These are phyloP conservation scores for Backusella australiensis DNA, from an alignment of 192 early-diverging fungal genomes.

Conservation along the genomic window DNA sequence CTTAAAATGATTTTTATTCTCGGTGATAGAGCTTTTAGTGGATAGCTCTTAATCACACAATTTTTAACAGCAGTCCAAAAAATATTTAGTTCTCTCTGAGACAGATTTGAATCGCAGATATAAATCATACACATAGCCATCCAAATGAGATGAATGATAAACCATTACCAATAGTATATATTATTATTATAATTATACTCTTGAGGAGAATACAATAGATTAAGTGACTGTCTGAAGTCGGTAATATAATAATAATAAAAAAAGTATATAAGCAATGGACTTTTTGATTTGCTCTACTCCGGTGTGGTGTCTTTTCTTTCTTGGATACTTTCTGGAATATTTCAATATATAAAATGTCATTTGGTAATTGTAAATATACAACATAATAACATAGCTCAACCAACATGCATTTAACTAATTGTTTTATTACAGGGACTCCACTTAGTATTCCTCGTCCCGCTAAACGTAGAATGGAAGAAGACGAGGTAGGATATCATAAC, in stretches of 20 bases:
- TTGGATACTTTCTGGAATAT: neutral
- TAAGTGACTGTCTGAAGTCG: neutral
- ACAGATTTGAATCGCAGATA: conserved; percentile 2
- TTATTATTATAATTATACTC: neutral
- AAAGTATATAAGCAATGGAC: neutral
- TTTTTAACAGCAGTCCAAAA: too few species aligned
- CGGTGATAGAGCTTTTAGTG: too few species aligned
- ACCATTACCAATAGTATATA: neutral
- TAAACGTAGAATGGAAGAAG: conserved; percentile 13
- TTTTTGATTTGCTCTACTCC: neutral
- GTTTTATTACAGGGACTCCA: neutral
- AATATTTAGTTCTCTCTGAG: neutral
- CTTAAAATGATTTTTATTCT: neutral
- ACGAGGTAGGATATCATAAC: neutral
- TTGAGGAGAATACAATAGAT: neutral
- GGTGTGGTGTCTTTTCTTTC: neutral
- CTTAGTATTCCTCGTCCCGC: neutral
- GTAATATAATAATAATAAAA: neutral
- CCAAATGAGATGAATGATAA: neutral
- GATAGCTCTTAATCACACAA: too few species aligned
- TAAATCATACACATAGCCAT: neutral
- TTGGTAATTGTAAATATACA: neutral
- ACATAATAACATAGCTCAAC: neutral
- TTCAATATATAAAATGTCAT: neutral
- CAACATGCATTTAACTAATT: neutral